These are phyloP conservation scores for Yarrowia divulgata DNA, from an alignment of 805 yeast species.

Conservation along the genomic window DNA sequence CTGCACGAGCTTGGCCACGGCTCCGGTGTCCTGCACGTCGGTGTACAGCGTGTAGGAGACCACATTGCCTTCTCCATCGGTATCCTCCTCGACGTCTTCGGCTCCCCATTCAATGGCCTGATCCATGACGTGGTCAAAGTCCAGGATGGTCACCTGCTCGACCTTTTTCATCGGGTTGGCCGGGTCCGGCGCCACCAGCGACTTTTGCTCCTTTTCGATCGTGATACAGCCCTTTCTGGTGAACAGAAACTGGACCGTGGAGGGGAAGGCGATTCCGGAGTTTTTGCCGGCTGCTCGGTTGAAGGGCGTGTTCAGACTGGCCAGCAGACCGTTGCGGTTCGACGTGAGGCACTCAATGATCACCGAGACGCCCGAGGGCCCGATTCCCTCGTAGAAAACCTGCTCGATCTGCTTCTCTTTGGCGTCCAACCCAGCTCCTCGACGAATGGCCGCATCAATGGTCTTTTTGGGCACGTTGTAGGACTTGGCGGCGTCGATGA, in stretches of 20 bases:
- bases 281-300: conserved; percentile 59
- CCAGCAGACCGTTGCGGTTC: conserved; percentile 82
- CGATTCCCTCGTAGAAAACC: conserved; percentile 85
- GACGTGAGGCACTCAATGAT: conserved; percentile 89
- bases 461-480: conserved; percentile 82
- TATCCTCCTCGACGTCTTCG: conserved; percentile 72
- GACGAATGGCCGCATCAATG: conserved; percentile 83
- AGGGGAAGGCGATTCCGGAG: conserved; percentile 58
- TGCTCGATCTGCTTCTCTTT: conserved; percentile 52
- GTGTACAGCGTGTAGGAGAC: conserved; percentile 58
- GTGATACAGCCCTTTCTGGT: conserved; percentile 77
- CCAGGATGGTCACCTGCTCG: conserved; percentile 54
- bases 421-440: conserved; percentile 75
- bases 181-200: conserved; percentile 45
- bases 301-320: conserved; percentile 75
- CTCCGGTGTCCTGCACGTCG: conserved; percentile 68
- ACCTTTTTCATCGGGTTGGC: conserved; percentile 34
- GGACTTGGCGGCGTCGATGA: conserved; percentile 78
- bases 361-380: conserved; percentile 89
- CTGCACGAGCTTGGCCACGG: conserved; percentile 65
- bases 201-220: conserved; percentile 51
- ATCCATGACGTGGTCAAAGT: conserved; percentile 77
- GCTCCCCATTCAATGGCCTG: conserved; percentile 78
- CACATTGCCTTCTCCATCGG: conserved; percentile 55
- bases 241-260: conserved; percentile 82